Percentiles rank a stretch among this genome's conserved stretches.
Evolutionary conservation across 2,329 filamentous ascomycete species (phyloP).

Genomic region (Ophiocordyceps camponoti-leonardi): DNA sequence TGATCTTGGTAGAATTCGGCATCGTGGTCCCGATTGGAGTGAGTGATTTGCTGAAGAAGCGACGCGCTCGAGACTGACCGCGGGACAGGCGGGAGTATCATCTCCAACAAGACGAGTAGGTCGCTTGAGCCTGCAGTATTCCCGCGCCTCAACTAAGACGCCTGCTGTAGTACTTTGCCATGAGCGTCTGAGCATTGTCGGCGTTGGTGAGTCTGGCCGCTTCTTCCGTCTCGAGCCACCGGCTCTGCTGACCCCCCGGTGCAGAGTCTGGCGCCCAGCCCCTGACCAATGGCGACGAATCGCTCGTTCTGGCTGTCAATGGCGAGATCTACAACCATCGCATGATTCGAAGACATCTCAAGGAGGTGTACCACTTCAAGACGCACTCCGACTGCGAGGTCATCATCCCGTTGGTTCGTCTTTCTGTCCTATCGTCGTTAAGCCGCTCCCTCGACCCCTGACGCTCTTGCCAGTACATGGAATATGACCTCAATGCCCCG

Average conservation of each 20-base stretch:
- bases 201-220: conserved; percentile 52
- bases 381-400: conserved; percentile 98
- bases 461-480: conserved; percentile 53
- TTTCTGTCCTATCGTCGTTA: background rate
- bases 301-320: conserved; percentile 87
- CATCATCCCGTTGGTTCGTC: conserved; percentile 80
- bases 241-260: conserved; percentile 5
- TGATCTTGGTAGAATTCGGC: conserved; percentile 50
- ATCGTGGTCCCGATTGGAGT: conserved; percentile 98
- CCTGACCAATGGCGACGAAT: conserved; percentile 77
- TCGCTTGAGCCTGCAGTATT: conserved; percentile 7
- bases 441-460: background rate
- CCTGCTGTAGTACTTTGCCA: conserved; percentile 63
- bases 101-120: conserved; percentile 81
- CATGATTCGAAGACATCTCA: conserved; percentile 73
- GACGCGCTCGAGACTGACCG: background rate
- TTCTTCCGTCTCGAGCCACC: background rate
- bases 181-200: conserved; percentile 94
- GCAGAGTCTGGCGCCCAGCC: conserved; percentile 90
- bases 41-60: conserved; percentile 24
- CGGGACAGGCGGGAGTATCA: conserved; percentile 62
- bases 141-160: conserved; percentile 9
- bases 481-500: conserved; percentile 81
- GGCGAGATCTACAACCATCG: conserved; percentile 99
- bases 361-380: conserved; percentile 86